Base-by-base conservation (phyloP, 2,329 filamentous ascomycete genomes). In the Talaromyces atroroseus region DNA sequence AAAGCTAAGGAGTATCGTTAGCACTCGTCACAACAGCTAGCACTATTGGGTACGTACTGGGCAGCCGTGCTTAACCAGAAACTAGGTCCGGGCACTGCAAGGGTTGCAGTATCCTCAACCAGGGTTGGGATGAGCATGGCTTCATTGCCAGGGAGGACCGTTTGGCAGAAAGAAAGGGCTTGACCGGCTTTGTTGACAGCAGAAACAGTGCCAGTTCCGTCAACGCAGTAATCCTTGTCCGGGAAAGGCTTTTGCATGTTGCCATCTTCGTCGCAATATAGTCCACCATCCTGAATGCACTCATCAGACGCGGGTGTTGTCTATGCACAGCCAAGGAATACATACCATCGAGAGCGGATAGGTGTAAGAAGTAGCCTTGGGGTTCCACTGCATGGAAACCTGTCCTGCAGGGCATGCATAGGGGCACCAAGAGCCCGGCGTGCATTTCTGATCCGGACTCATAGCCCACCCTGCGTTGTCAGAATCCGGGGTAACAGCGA, bases 361-460 rank as follows among this genome's bases (percentile, higher is more conserved):
- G 36, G 71, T 74, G 67, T 90, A 92, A 3, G 76, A 74, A 5
- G 78, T 84, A 3, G 88, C 88, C 57, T 78, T 71, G 0, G 86
- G 84, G 66, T 90, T 83, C 89, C 89, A 92, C 71, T 92, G 89
- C 60, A 84, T 82, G 78, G 88, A 89, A 26, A 92, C 82, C 76
- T 89, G 82, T 58, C 88, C 88, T 0, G 88, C 71, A 58, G 85
- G 86, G 69, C 89, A 92, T 53, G 89, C 88, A 68, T 88, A 86
- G 1, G 89, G 89, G 67, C 89, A 92, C 72, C 87, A 91, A 62
- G 70, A 81, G 58, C 84, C 87, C 4, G 83, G 80, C 58, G 76
- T 77, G 70, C 89, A 92, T 54, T 80, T 69, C 68, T 88, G 82
- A 69, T 92, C 85, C 3, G 88, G 88, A 65, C 86, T 88, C 82